These are phyloP conservation scores for Mycena sp. DNA, from an alignment of 1,284 basidiomycete genomes.

Conservation along the genomic window DNA sequence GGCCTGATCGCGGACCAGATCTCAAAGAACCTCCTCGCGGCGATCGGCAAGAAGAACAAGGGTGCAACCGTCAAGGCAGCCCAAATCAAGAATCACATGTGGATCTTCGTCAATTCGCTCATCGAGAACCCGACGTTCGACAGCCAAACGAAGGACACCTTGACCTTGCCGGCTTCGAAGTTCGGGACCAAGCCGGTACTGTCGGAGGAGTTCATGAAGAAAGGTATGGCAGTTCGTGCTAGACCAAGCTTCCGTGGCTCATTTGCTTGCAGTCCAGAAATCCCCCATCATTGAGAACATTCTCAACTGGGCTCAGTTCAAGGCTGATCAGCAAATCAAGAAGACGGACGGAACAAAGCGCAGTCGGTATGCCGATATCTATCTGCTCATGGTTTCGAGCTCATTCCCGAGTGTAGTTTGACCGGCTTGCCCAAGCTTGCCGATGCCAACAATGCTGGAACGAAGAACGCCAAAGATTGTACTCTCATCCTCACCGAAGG, in stretches of 20 bases:
- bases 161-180: conserved; percentile 90
- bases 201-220: conserved; percentile 96
- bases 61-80: conserved; percentile 90
- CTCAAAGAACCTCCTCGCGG: conserved; percentile 82
- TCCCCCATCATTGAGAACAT: conserved; percentile 94
- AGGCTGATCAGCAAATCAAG: conserved; percentile 96
- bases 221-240: conserved; percentile 64
- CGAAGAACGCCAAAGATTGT: conserved; percentile 82
- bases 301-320: conserved; percentile 95
- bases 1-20: conserved; percentile 90
- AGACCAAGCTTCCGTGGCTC: conserved; percentile 21
- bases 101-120: conserved; percentile 97
- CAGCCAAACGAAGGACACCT: conserved; percentile 98
- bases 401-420: conserved; percentile 58
- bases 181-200: conserved; percentile 90
- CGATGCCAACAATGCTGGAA: conserved; percentile 98
- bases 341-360: conserved; percentile 97
- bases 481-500: conserved; percentile 99
- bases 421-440: conserved; percentile 94
- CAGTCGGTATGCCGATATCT: conserved; percentile 68
- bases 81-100: conserved; percentile 98
- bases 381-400: conserved; percentile 28
- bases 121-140: conserved; percentile 99
- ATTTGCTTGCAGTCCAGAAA: conserved; percentile 74
- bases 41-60: conserved; percentile 97